These are phyloP conservation scores for Pseudomonodictys pantanalensis DNA, from an alignment of 495 filamentous ascomycete genomes.

Conservation along the genomic window DNA sequence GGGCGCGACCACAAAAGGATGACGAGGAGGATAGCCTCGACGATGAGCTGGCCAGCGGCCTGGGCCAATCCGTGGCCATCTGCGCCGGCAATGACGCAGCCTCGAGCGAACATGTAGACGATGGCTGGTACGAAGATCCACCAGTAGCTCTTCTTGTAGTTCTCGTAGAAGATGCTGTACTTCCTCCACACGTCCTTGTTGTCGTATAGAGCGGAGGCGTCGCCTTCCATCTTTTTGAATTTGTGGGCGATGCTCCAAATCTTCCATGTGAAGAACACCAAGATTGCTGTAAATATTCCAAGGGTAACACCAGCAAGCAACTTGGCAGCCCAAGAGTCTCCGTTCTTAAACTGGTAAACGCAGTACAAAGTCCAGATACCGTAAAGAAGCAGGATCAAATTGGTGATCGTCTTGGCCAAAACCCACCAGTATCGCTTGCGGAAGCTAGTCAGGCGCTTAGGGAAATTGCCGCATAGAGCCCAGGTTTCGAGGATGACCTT, in stretches of 20 bases:
- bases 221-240: conserved; percentile 72
- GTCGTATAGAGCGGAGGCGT: conserved; percentile 71
- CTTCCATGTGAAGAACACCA: conserved; percentile 75
- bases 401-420: conserved; percentile 81
- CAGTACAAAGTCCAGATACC: conserved; percentile 95
- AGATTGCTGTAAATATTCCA: conserved; percentile 69
- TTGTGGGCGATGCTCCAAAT: conserved; percentile 75
- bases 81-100: conserved; percentile 78
- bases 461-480: conserved; percentile 86
- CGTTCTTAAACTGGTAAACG: conserved; percentile 87
- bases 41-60: conserved; percentile 70
- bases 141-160: conserved; percentile 90
- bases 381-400: conserved; percentile 88
- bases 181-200: conserved; percentile 89
- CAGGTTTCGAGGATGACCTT: conserved; percentile 91
- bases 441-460: conserved; percentile 75
- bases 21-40: conserved; percentile 68
- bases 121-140: conserved; percentile 93
- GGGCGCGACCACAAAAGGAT: conserved; percentile 82
- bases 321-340: conserved; percentile 96
- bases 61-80: conserved; percentile 85
- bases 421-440: conserved; percentile 95
- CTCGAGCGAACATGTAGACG: conserved; percentile 89
- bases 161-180: conserved; percentile 97
- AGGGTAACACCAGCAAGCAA: conserved; percentile 79